Evolutionary conservation across 768 basidiomycete genomes (phyloP), one percentile per base, ranked within the genome.

Genomic region (Suillus weaverae): DNA sequence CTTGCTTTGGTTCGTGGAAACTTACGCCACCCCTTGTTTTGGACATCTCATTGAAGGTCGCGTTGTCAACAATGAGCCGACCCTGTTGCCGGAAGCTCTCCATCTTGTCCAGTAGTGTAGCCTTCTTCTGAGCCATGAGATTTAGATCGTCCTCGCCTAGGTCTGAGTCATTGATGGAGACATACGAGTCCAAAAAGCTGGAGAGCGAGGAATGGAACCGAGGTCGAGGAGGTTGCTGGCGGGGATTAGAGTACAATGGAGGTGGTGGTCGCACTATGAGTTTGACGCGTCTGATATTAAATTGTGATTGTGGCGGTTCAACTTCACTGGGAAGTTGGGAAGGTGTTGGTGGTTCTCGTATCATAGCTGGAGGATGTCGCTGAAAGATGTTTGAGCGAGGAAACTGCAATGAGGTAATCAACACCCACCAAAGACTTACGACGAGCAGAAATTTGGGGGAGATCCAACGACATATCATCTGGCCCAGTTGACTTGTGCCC

Each of bases 211-310:
- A 79, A 16, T 81, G 81, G 69, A 84, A 83, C 55, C 78, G 78
- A 0, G 87, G 78, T 0, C 78, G 76, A 0, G 84, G 80, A 1
- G 92, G 89, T 13, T 80, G 80, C 71, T 97, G 95, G 14, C 72
- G 73, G 0, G 90, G 94, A 73, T 89, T 84, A 14, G 92, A 85
- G 50, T 87, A 78, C 2, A 78, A 71, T 3, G 86, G 86, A 1
- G 84, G 82, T 8, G 91, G 91, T 14, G 79, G 79, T 44, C 89
- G 84, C 16, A 94, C 89, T 55, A 91, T 83, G 63, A 90, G 80
- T 6, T 74, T 85, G 56, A 92, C 81, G 61, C 91, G 86, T 72
- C 84, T 87, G 64, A 92, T 81, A 36, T 71, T 72, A 0, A 41
- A 32, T 59, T 43, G 57, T 41, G 30, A 39, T 41, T 18, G 57